These are phyloP conservation scores for Xylaria curta DNA, from an alignment of 495 filamentous ascomycete species.

Conservation along the genomic window DNA sequence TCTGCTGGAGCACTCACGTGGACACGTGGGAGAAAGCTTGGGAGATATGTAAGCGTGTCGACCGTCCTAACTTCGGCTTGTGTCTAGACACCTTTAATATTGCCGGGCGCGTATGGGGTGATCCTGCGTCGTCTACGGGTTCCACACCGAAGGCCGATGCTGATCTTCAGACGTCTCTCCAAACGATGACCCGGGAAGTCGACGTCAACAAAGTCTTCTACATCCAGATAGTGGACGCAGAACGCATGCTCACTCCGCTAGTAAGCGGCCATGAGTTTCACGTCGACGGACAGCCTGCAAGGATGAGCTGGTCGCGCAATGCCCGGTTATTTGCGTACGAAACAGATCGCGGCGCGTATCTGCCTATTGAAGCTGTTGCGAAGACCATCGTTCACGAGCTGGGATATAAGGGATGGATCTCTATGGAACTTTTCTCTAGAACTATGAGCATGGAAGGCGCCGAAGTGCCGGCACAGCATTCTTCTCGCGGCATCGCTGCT, in stretches of 20 bases:
- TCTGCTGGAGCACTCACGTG: constrained; percentile 77
- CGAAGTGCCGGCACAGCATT: constrained; percentile 64
- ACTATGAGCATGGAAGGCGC: constrained; percentile 57
- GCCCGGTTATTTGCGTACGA: constrained; percentile 75
- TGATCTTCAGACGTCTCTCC: constrained; percentile 53
- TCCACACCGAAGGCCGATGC: constrained; percentile 46
- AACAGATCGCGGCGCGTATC: constrained; percentile 67
- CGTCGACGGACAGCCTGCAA: constrained; percentile 60
- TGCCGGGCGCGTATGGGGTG: constrained; percentile 72
- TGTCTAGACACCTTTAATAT: constrained; percentile 83
- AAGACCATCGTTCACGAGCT: constrained; percentile 63
- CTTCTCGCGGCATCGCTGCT: constrained; percentile 61
- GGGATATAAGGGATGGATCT: constrained; percentile 75
- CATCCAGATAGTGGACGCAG: constrained; percentile 76
- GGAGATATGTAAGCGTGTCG: constrained; percentile 64
- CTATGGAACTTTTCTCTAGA: constrained; percentile 73
- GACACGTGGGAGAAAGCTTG: constrained; percentile 69
- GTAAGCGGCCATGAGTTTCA: constrained; percentile 65
- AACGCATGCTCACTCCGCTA: constrained; percentile 60
- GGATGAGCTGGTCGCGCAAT: constrained; percentile 81
- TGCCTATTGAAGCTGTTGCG: constrained; percentile 67
- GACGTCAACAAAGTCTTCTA: constrained; percentile 74
- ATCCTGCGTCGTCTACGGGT: constrained; percentile 70
- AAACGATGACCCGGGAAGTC: constrained; percentile 57
- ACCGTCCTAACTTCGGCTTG: constrained; percentile 69